A percentile compares a stretch with the other conserved stretches of the same genome.
phyloP scores from a whole-genome alignment of 116 monocot genomes.

The Dioscorea cayenensis region DNA sequence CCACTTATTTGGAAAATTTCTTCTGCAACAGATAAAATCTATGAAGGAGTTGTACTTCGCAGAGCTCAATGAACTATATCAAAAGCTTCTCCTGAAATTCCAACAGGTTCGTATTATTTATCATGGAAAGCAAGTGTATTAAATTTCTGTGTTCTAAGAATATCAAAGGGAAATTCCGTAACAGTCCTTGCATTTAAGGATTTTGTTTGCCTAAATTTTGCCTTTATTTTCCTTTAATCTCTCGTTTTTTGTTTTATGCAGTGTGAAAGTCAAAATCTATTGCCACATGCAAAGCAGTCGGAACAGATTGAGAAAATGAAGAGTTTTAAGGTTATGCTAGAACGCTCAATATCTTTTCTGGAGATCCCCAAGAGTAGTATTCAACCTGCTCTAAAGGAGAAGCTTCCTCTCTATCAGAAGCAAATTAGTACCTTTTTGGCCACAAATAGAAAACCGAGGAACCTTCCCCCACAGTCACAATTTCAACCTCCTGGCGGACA shows the following conservation, averaged over 20 bases:
- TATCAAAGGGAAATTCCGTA: background rate
- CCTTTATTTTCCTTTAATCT: no score
- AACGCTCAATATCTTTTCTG: slow-evolving; percentile 38
- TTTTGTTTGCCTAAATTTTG: background rate
- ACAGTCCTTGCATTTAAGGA: background rate
- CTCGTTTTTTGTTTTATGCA: slow-evolving; percentile 1
- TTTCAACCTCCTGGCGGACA: slow-evolving; percentile 37
- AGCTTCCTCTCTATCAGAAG: slow-evolving; percentile 60
- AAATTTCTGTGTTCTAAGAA: background rate
- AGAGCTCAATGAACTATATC: slow-evolving; percentile 63
- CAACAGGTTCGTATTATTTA: slow-evolving; percentile 51
- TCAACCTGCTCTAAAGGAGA: slow-evolving; percentile 41
- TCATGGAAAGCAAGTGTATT: background rate
- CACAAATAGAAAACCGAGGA: slow-evolving; percentile 29
- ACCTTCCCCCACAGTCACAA: slow-evolving; percentile 28
- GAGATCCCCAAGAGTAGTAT: slow-evolving; percentile 55
- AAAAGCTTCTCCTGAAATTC: slow-evolving; percentile 48
- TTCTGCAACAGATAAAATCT: slow-evolving; percentile 50
- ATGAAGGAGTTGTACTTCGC: slow-evolving; percentile 63
- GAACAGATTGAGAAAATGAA: slow-evolving; percentile 67
- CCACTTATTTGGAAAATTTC: background rate
- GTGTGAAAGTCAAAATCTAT: slow-evolving; percentile 24
- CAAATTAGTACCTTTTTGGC: slow-evolving; percentile 47
- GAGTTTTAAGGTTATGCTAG: slow-evolving; percentile 39
- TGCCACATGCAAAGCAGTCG: slow-evolving; percentile 40